Evolutionary conservation across 192 early-diverging fungal genomes (phyloP), one percentile per base, ranked within the genome.

Genomic region (Diversispora eburnea): DNA sequence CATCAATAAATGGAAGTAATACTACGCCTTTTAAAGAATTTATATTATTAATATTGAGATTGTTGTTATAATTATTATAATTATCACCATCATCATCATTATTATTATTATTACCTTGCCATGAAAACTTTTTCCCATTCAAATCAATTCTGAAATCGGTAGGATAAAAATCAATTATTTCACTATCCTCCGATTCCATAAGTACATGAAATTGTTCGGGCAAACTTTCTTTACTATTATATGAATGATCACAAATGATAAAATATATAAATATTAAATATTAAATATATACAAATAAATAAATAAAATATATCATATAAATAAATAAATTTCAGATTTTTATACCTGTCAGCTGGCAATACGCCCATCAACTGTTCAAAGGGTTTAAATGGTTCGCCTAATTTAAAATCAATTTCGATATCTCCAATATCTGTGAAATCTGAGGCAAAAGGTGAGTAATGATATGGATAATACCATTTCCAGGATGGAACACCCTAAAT

Each of bases 301-400:
- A n/a, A n/a, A n/a, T n/a, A n/a, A n/a, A n/a, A n/a, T n/a, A n/a
- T n/a, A n/a, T n/a, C n/a, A 15, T 25, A 25, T 51, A 48, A 67
- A 43, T 33, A 52, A 19, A n/a, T 7, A 25, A n/a, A 17, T 51
- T 51, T 9, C 10, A 43, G 33, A 19, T 56, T 6, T 39, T 22
- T 10, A 51, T 77, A 82, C 80, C 80, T 87, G 49, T 86, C 90
- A 33, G 95, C 90, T 0, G 96, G 97, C 20, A 98, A 79, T 5
- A 99, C 97, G 68, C 95, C 93, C 96, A 98, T 99, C 19, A 98
- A 79, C 77, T 99, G 96, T 80, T 99, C 94, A 71, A 95, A 93
- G 8, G 96, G 97, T 4, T 83, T 84, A 72, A 99, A 90, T 1
- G 97, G 96, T 19, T 81, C 78, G 48, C 93, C 93, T 22, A 92